Conservation (phyloP, 345 rosid species). For the Bruguiera parviflora region DNA sequence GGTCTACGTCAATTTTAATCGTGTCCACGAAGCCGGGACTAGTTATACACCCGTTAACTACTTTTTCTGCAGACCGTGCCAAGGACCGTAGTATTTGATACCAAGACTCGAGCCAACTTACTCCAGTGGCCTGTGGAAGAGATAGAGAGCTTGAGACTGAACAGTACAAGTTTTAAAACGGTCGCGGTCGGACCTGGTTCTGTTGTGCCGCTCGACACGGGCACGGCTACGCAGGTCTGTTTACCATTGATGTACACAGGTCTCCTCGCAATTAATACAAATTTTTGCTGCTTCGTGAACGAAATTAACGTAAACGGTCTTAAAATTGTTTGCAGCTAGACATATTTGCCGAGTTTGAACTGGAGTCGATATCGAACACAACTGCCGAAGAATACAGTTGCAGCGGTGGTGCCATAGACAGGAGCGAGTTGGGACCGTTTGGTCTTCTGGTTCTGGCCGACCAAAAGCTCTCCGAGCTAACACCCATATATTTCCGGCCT, state of each 20-base stretch:
- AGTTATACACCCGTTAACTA: background rate
- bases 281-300: background rate
- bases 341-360: slow-evolving; percentile 53
- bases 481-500: slow-evolving; percentile 68
- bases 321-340: slow-evolving; percentile 41
- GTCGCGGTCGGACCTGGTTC: slow-evolving; percentile 57
- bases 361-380: slow-evolving; percentile 29
- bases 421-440: slow-evolving; percentile 73
- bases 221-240: slow-evolving; percentile 56
- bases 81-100: slow-evolving; percentile 58
- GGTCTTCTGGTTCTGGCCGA: slow-evolving; percentile 71
- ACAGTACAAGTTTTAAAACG: slow-evolving; percentile 38
- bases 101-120: slow-evolving; percentile 59
- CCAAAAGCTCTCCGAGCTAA: slow-evolving; percentile 61
- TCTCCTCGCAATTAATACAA: too few species aligned
- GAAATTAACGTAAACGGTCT: background rate
- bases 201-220: slow-evolving; percentile 51
- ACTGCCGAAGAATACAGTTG: slow-evolving; percentile 36
- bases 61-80: slow-evolving; percentile 54
- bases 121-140: slow-evolving; percentile 92
- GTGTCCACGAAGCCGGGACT: too few species aligned
- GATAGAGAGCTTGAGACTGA: slow-evolving; percentile 65
- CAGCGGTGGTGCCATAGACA: slow-evolving; percentile 44
- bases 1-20: too few species aligned
- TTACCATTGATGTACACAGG: too few species aligned